Evolutionary conservation across 1,284 basidiomycete genomes (phyloP).

Genomic region (Trametes polyzona): DNA sequence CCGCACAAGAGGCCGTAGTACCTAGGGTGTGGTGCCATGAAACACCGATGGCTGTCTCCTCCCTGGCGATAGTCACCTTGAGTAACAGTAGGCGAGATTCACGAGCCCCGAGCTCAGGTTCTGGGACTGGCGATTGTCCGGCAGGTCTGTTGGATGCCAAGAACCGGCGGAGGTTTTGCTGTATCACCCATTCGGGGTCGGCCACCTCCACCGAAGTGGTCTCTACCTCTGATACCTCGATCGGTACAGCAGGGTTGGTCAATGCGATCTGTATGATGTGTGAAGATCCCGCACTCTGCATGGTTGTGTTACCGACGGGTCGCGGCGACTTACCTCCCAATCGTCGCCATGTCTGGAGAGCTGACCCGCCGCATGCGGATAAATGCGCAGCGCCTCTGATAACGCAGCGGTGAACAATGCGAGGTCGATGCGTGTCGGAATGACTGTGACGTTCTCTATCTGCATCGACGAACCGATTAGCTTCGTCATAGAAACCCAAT

Average conservation of each 20-base stretch:
- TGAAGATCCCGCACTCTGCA: no score
- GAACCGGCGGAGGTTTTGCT: constrained; percentile 31
- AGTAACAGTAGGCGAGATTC: constrained; percentile 32
- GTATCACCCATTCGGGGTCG: constrained; percentile 32
- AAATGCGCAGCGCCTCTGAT: constrained; percentile 27
- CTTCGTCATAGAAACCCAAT: neutral
- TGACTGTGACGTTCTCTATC: constrained; percentile 37
- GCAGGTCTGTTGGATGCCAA: constrained; percentile 3
- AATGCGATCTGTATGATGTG: constrained; percentile 12
- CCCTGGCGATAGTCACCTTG: constrained; percentile 31
- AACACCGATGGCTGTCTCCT: constrained; percentile 36
- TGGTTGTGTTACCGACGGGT: no score
- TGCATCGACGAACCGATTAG: constrained; percentile 2
- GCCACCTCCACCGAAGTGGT: neutral
- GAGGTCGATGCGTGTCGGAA: constrained; percentile 31
- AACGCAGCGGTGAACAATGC: constrained; percentile 32
- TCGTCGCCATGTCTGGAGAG: constrained; percentile 21
- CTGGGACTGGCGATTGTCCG: no score
- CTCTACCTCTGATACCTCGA: constrained; percentile 1
- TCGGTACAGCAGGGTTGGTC: constrained; percentile 11
- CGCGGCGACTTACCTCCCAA: constrained; percentile 35
- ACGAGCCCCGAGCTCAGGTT: constrained; percentile 2
- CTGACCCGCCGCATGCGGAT: constrained; percentile 35
- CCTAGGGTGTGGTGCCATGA: constrained; percentile 41
- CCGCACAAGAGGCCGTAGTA: neutral